Base-by-base conservation (phyloP, 306 rosid genomes). In the Acacia acuminata region DNA sequence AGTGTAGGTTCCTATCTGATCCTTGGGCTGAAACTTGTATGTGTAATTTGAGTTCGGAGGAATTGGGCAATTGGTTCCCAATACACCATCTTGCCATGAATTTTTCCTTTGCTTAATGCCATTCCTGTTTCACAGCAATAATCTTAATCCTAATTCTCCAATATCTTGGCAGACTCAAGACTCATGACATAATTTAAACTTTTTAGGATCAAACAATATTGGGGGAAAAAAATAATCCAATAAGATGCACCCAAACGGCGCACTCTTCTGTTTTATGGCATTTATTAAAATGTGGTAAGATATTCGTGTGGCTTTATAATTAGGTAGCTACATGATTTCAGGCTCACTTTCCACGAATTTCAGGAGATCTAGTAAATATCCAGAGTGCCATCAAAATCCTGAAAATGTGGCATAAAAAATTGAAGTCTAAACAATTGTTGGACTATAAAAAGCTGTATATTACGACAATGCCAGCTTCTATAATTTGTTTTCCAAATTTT, bases 61-160 rank as follows among this genome's bases (percentile, higher is more conserved):
- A 76, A 96, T 87, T 27, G 99, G 96, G 71, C 99, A 96, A 40
- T 96, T 96, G 53, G 98, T 94, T 79, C 99, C 99, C 79, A 90
- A 79, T 36, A 96, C 97, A 68, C 99, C 99, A 86, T 96, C 99
- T 89, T 96, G 99, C 99, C 99, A 96, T 76, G 99, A 96, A 83
- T 96, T 96, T 83, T 96, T 96, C 89, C 99, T 94, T 88, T 96
- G 99, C 48, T 96, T 96, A 50, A 96, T 91, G 40, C 98, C 99
- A 84, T 96, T 96, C 99, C 99, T 94, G 40, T 32, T 81, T 88
- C 15, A 36, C 10, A 27, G 25, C 77, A 79, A 77, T 32, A 73
- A 64, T 70, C 81, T 75, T 32, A 75, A 47, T 10, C 53, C 84
- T 70, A 48, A 25, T 82, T 45, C 72, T 76, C 8, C 58, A 79